Evolutionary conservation across 1,284 basidiomycete species (phyloP), one percentile per base, ranked within the genome.

Genomic region (Ceratobasidium sp.): DNA sequence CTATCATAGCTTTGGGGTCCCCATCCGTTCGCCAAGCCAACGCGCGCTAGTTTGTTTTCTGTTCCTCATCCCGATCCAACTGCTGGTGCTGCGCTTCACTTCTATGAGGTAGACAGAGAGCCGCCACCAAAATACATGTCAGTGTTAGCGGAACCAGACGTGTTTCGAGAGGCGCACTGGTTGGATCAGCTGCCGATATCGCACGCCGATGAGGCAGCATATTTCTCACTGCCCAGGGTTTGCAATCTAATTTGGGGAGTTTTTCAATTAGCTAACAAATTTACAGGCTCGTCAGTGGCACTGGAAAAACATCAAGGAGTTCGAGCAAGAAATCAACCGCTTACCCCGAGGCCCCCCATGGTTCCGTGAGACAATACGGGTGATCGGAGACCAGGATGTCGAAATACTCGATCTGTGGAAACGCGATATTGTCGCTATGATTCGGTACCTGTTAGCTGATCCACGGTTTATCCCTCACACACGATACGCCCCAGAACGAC

Each of bases 391-490:
- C 67, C 10, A 71, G 6, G 12, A 57, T 7, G 81, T 78, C 10
- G 78, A 82, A 3, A 68, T 82, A 38, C 79, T 85, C 0, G 83
- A 85, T 50, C 52, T 85, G 0, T 86, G 85, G 81, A 59, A 61
- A 10, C 57, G 83, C 0, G 80, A 86, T 64, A 83, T 84, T 10
- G 80, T 86, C 0, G 83, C 84, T n/a, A 83, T 82, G 38, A 79
- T 87, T 7, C 44, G 69, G 2, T 83, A 86, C 44, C 62, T 80
- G 4, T 40, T 80, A 7, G 15, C 44, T 1, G 69, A 79, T 6
- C 73, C 40, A 1, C 33, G 33, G 9, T 79, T 80, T n/a, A 15
- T 28, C 6, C 28, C 71, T 1, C 38, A 71, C n/a, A 57, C 77
- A 20, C 20, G 64, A 1, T 80, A 54, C 44, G 62, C 40, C 10